Evolutionary conservation across 1,284 basidiomycete genomes (phyloP).

Genomic region (Rhodotorula glutinis): DNA sequence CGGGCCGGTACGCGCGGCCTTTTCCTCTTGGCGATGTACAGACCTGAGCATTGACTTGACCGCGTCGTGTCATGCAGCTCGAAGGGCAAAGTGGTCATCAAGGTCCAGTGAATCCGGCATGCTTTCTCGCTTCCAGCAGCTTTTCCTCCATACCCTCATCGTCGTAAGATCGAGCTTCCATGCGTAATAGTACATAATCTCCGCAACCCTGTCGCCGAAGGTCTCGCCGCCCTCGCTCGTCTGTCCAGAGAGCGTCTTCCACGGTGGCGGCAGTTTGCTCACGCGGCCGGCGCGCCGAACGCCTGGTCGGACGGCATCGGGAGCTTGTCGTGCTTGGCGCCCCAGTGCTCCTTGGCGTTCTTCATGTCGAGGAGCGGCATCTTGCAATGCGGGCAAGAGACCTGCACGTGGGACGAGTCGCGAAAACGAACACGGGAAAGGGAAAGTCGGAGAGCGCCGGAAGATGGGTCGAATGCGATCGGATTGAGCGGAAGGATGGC

Average conservation of each 20-base stretch:
- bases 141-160: no score
- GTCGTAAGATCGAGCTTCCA: no score
- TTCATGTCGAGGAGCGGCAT: conserved; percentile 9
- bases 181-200: no score
- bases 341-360: conserved; percentile 18
- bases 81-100: conserved; percentile 60
- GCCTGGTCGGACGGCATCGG: conserved; percentile 12
- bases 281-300: not conserved
- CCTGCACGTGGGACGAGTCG: not conserved
- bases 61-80: conserved; percentile 44
- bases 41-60: not conserved
- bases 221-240: no score
- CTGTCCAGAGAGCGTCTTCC: no score
- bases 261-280: no score
- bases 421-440: no score
- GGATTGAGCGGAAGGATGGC: not conserved
- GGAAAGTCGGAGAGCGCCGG: no score
- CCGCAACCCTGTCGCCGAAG: no score
- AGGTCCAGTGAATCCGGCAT: not conserved
- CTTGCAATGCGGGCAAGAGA: conserved; percentile 3
- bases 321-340: conserved; percentile 22
- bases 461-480: not conserved
- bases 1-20: conserved; percentile 46
- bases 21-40: not conserved
- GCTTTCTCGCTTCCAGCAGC: not conserved